Base-by-base conservation (phyloP, 345 rosid species). In the Salix exigua region DNA sequence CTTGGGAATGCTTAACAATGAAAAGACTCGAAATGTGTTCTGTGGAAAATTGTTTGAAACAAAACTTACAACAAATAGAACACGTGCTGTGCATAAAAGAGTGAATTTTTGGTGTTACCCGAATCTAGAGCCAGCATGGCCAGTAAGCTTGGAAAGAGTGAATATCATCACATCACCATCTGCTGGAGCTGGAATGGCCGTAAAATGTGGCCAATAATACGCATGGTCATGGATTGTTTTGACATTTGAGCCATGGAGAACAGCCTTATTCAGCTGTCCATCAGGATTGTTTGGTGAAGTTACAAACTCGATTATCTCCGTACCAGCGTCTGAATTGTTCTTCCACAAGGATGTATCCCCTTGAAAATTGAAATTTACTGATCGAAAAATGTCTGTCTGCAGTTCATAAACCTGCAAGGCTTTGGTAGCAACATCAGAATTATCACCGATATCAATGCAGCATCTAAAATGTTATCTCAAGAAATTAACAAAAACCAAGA, bases 261-360 rank as follows among this genome's bases (percentile, higher is more conserved):
- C 71, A 13, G 89, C 87, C 74, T 78, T 70, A 21, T 88, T 89
- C 69, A 83, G 37, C 70, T 75, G 78, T 10, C 97, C 98, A 73
- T 89, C 92, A 9, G 98, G 98, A 80, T 93, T 93, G 83, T 89
- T 90, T 0, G 98, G 98, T 55, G 94, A 84, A 30, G 97, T 90
- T 2, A 90, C 97, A 63, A 93, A 78, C 80, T 93, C 97, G 68
- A 93, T 80, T 16, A 87, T 30, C 42, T 82, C 51, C 40, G 33
- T 71, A 4, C 60, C 46, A 7, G 44, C 75, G 72, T 83, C 83
- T 2, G 88, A 72, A 21, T 14, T 75, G 11, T 80, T 77, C 69
- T 78, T 68, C 89, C 91, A 88, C 1, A 1, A 9, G 1, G 84
- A 74, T 18, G 87, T 44, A 68, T 93, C 94, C 70, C 97, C 97